Evolutionary conservation across 2,329 filamentous ascomycete genomes (phyloP), one percentile per base, ranked within the genome.

Genomic region (Epichloe sibirici): DNA sequence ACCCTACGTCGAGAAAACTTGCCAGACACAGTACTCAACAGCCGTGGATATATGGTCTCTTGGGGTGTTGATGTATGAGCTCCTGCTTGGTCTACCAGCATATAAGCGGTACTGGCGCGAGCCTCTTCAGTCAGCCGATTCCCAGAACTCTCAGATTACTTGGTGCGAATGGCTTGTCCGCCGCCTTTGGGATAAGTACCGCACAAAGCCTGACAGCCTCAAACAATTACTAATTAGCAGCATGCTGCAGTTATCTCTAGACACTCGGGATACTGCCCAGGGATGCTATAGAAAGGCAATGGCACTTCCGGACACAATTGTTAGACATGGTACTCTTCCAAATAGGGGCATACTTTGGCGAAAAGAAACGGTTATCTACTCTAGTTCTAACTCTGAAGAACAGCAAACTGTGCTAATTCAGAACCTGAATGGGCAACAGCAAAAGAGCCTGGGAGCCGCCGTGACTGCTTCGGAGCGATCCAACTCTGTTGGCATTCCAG

Each of bases 21-120:
- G 38, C 38, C 13, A 7, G 13, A 5, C 6, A 2, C 17, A 40
- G 38, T 96, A 96, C 70, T 93, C 88, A 48, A 83, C 85, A 60
- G 87, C 88, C 5, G 90, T 95, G 15, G 90, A 96, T 66, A 77
- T 95, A 39, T 95, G 90, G 90, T 94, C 88, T 3, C 76, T 95
- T 2, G 90, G 90, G 12, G 89, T 95, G 2, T 89, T 95, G 3
- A 54, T 53, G 42, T 53, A 53, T n/a, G 6, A 48, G 17, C 28
- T n/a, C 3, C n/a, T 53, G 38, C 38, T 40, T 40, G 38, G 38
- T 5, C 13, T 40, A 7, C n/a, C 8, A 13, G 15, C n/a, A n/a
- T 40, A 40, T 40, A 3, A 28, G 28, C 28, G 28, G 28, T 28
- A 28, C 28, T 28, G 28, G 28, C 28, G 28, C 28, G 15, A 7